These are phyloP conservation scores for Colletotrichum agaves DNA, from an alignment of 2,329 filamentous ascomycete genomes.

Conservation along the genomic window DNA sequence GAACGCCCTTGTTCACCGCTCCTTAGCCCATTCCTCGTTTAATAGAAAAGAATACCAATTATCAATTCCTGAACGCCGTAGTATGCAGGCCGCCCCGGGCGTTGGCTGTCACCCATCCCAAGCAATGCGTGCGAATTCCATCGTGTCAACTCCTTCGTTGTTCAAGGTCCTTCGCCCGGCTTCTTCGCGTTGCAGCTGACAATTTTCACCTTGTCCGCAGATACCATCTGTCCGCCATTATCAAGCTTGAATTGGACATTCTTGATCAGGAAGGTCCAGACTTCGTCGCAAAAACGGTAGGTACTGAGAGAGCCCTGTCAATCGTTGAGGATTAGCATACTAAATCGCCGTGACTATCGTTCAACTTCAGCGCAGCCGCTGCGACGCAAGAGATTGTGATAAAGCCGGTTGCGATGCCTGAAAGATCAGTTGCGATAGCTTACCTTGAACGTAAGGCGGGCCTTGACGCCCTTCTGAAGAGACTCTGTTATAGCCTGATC, in stretches of 20 bases:
- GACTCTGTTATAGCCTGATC: constrained; percentile 93
- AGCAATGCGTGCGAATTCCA: constrained; percentile 20
- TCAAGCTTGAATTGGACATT: constrained; percentile 99
- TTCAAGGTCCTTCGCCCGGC: constrained; percentile 53
- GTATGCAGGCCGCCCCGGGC: constrained; percentile 31
- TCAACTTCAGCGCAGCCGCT: no score
- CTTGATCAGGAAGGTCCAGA: constrained; percentile 99
- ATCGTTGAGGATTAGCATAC: no score
- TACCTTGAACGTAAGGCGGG: constrained; percentile 95
- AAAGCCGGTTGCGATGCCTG: no score
- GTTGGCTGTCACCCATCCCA: constrained; percentile 8
- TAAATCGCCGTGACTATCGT: no score
- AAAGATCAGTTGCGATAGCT: constrained; percentile 36
- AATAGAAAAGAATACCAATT: not conserved
- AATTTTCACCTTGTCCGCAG: constrained; percentile 96
- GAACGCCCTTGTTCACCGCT: constrained; percentile 26
- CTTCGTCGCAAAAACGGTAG: constrained; percentile 99
- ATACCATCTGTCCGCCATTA: constrained; percentile 75
- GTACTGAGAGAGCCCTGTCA: constrained; percentile 92
- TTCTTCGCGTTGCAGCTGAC: constrained; percentile 95
- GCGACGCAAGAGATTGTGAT: no score
- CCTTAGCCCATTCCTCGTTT: constrained; percentile 14
- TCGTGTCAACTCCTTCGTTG: constrained; percentile 5
- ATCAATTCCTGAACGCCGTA: constrained; percentile 29
- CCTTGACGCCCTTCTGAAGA: constrained; percentile 90